Evolutionary conservation across 495 filamentous ascomycete genomes (phyloP).

Genomic region (Halenospora varia): DNA sequence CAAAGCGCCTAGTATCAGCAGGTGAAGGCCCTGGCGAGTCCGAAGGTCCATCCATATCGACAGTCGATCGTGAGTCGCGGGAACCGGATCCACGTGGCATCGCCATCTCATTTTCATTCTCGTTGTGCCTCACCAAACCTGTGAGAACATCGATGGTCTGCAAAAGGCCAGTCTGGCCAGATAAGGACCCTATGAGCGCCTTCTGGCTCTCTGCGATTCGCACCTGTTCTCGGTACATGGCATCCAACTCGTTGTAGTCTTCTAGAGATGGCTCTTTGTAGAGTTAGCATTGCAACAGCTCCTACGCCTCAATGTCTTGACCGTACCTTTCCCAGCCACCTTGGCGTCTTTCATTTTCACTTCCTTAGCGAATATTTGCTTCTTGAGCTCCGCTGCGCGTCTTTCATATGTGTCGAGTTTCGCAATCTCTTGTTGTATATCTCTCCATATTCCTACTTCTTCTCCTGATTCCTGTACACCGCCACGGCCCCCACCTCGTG

Average conservation of each 20-base stretch:
- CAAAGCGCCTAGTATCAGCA: slow-evolving; percentile 33
- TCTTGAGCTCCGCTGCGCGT: slow-evolving; percentile 36
- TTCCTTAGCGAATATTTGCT: slow-evolving; percentile 52
- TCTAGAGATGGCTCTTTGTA: slow-evolving; percentile 18
- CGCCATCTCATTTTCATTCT: slow-evolving; percentile 8
- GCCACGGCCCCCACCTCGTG: slow-evolving; percentile 22
- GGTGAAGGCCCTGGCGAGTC: slow-evolving; percentile 70
- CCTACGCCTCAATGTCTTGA: background rate
- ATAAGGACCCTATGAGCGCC: slow-evolving; percentile 52
- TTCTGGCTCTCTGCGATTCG: slow-evolving; percentile 60
- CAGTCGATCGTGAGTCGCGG: slow-evolving; percentile 49
- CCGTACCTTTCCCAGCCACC: slow-evolving; percentile 35
- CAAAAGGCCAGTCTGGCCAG: slow-evolving; percentile 50
- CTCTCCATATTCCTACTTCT: slow-evolving; percentile 17
- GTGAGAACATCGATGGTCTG: slow-evolving; percentile 56
- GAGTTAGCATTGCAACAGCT: background rate
- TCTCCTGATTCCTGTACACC: slow-evolving; percentile 24
- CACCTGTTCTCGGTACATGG: slow-evolving; percentile 58
- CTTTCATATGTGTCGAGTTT: slow-evolving; percentile 19
- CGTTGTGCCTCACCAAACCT: slow-evolving; percentile 41
- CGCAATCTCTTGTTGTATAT: slow-evolving; percentile 22
- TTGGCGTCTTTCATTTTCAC: slow-evolving; percentile 44
- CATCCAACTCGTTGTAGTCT: slow-evolving; percentile 45
- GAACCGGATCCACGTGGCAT: slow-evolving; percentile 33
- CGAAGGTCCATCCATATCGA: slow-evolving; percentile 65